A percentile compares a stretch with the other conserved stretches of the same genome.
phyloP scores from a whole-genome alignment of 2,329 filamentous ascomycete genomes.

The Hortaea sp. region DNA sequence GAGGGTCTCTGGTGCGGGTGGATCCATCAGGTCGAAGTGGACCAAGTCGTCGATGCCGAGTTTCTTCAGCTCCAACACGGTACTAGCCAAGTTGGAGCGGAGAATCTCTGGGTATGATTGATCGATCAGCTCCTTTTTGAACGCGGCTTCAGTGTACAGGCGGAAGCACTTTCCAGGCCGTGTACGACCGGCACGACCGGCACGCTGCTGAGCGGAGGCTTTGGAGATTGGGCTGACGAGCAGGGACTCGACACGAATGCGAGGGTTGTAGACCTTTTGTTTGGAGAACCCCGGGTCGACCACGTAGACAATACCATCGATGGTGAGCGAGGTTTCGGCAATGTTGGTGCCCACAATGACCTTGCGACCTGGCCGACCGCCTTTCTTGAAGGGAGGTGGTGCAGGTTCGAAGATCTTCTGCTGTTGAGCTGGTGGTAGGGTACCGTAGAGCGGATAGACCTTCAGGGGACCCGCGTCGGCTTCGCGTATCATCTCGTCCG shows the following conservation, averaged over 20 bases:
- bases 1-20: constrained; percentile 91
- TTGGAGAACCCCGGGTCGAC: constrained; percentile 99
- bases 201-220: constrained; percentile 90
- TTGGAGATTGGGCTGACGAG: constrained; percentile 98
- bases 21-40: constrained; percentile 98
- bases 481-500: constrained; percentile 83
- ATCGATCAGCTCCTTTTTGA: constrained; percentile 96
- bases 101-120: constrained; percentile 95
- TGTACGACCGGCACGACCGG: constrained; percentile 98
- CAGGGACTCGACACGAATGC: constrained; percentile 90
- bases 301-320: constrained; percentile 97
- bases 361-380: constrained; percentile 83
- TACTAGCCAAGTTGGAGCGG: constrained; percentile 87
- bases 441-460: constrained; percentile 90
- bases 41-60: constrained; percentile 91
- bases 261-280: constrained; percentile 97
- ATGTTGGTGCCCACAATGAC: constrained; percentile 95
- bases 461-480: constrained; percentile 81
- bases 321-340: constrained; percentile 92
- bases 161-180: constrained; percentile 97
- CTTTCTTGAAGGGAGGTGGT: constrained; percentile 59
- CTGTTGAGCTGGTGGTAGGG: constrained; percentile 83
- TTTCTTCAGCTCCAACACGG: constrained; percentile 94
- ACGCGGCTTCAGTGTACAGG: constrained; percentile 86
- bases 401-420: constrained; percentile 91